Evolutionary conservation across 116 monocot species (phyloP).

Genomic region (Iris pallida): DNA sequence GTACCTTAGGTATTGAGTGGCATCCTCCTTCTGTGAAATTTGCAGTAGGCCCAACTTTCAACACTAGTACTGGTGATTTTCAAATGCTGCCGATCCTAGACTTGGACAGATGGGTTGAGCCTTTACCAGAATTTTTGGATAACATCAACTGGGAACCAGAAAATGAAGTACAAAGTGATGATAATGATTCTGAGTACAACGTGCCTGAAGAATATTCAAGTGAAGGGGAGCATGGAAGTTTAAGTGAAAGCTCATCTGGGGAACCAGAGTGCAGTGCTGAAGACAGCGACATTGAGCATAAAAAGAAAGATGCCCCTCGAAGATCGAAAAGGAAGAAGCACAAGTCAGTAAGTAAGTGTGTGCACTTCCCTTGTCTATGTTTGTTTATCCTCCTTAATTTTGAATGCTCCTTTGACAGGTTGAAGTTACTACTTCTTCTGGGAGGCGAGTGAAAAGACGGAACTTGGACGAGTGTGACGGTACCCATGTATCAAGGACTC

Average conservation of each 20-base stretch:
- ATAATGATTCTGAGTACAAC: slow-evolving; percentile 95
- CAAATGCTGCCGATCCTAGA: slow-evolving; percentile 69
- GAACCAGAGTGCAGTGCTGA: slow-evolving; percentile 58
- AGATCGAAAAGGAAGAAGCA: slow-evolving; percentile 79
- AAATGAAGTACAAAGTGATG: slow-evolving; percentile 82
- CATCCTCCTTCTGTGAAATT: slow-evolving; percentile 78
- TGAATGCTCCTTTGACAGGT: slow-evolving; percentile 29
- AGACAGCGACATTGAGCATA: slow-evolving; percentile 39
- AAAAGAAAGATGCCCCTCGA: slow-evolving; percentile 48
- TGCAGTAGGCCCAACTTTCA: slow-evolving; percentile 81
- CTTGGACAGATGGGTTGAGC: slow-evolving; percentile 74
- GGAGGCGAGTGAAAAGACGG: slow-evolving; percentile 83
- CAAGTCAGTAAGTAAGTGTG: slow-evolving; percentile 59
- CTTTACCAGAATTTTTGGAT: slow-evolving; percentile 78
- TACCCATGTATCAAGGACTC: slow-evolving; percentile 17
- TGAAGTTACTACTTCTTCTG: slow-evolving; percentile 85
- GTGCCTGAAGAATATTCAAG: slow-evolving; percentile 77
- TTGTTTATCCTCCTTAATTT: no score
- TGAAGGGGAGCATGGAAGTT: slow-evolving; percentile 58
- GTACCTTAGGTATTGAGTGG: slow-evolving; percentile 88
- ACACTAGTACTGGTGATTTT: slow-evolving; percentile 57
- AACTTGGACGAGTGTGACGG: slow-evolving; percentile 76
- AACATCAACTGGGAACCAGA: slow-evolving; percentile 89
- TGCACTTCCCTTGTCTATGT: background rate
- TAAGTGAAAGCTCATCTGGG: slow-evolving; percentile 49